A percentile compares a stretch with the other conserved stretches of the same genome.
Conservation (phyloP, 306 rosid species). For the Dalbergia cochinchinensis region DNA sequence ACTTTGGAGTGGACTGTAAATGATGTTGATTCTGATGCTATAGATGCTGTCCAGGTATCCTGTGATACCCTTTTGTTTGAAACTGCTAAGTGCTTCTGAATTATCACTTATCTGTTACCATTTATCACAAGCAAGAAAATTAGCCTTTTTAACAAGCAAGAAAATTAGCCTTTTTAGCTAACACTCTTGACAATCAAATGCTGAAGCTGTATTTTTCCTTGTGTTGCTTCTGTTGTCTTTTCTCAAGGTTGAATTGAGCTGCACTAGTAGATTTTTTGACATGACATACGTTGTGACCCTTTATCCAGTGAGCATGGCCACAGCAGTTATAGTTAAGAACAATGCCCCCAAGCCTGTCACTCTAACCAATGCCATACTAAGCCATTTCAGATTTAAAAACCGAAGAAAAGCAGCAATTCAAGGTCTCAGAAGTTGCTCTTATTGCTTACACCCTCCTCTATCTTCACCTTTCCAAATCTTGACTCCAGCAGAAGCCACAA, state of each 20-base stretch:
- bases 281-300: conserved; percentile 80
- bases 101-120: neutral
- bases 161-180: neutral
- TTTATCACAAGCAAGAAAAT: neutral
- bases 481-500: conserved; percentile 75
- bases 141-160: neutral
- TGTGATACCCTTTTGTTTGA: conserved; percentile 27
- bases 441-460: conserved; percentile 72
- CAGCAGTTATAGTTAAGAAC: conserved; percentile 83
- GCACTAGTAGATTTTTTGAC: conserved; percentile 61
- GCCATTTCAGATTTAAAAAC: conserved; percentile 79
- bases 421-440: conserved; percentile 80
- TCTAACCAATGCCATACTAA: conserved; percentile 73
- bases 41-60: conserved; percentile 92
- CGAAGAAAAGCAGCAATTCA: conserved; percentile 78
- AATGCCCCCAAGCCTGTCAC: conserved; percentile 66
- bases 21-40: conserved; percentile 86
- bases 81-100: conserved; percentile 24
- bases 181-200: neutral
- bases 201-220: conserved; percentile 4
- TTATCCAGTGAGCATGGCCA: conserved; percentile 87
- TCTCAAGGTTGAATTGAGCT: conserved; percentile 57
- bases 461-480: conserved; percentile 80
- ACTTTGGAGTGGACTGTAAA: conserved; percentile 76
- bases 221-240: conserved; percentile 14